Evolutionary conservation across 2,329 filamentous ascomycete species (phyloP).

Genomic region (Beauveria asiatica): DNA sequence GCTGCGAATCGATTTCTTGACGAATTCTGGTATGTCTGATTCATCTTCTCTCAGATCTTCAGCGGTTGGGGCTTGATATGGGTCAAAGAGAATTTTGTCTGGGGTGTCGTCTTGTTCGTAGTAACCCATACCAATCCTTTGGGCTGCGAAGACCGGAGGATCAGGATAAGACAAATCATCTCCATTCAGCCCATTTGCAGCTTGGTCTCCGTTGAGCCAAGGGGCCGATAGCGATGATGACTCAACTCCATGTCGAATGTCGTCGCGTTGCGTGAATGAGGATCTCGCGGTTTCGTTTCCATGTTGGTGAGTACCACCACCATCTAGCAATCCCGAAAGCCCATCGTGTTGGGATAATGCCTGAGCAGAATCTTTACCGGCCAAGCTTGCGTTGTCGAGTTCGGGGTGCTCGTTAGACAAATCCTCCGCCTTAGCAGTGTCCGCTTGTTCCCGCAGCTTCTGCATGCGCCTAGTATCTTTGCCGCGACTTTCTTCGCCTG

Average conservation of each 20-base stretch:
- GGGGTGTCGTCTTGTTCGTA: conserved; percentile 50
- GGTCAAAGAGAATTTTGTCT: conserved; percentile 52
- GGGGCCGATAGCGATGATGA: neutral
- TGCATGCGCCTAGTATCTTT: conserved; percentile 50
- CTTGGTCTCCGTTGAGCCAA: conserved; percentile 2
- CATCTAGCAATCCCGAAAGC: neutral
- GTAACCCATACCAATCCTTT: conserved; percentile 51
- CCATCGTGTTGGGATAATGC: conserved; percentile 5
- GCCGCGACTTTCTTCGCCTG: conserved; percentile 49
- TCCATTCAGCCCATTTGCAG: conserved; percentile 18
- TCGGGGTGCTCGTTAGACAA: conserved; percentile 15
- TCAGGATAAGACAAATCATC: conserved; percentile 37
- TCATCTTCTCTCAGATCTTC: conserved; percentile 35
- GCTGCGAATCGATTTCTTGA: conserved; percentile 45
- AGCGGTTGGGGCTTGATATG: conserved; percentile 44
- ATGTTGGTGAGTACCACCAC: neutral
- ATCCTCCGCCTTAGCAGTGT: conserved; percentile 47
- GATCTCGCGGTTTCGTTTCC: neutral
- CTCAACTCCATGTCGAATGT: neutral
- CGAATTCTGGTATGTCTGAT: conserved; percentile 42
- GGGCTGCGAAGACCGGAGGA: conserved; percentile 35
- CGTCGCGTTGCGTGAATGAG: neutral
- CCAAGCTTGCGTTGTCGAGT: conserved; percentile 19
- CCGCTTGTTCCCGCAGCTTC: conserved; percentile 45
- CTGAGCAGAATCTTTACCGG: neutral